Evolutionary conservation across 2,329 filamentous ascomycete species (phyloP), one percentile per base, ranked within the genome.

Genomic region (Onygenales sp.): DNA sequence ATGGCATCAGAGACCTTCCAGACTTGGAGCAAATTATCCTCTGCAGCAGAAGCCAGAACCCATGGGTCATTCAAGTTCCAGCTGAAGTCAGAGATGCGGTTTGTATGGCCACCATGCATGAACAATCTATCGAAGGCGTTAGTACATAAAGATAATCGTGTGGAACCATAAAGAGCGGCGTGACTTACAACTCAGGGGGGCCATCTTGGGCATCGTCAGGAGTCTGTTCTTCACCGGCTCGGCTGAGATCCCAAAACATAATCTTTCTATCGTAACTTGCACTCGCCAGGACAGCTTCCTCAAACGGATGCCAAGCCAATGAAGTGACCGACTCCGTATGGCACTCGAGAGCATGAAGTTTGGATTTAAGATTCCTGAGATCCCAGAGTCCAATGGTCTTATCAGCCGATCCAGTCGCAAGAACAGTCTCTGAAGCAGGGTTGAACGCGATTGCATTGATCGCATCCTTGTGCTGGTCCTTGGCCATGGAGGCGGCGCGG

Each of bases 51-150:
- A 69, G 90, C 91, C 60, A 98, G 87, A 52, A 96, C 82, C 94
- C 94, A 98, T 4, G 92, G 91, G 64, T 96, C 90, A 67, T 95
- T 95, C 61, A 84, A 83, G 71, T 98, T 98, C 92, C 92, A 98
- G 72, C 87, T 92, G 66, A 98, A 98, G 71, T 98, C 94, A 37
- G 88, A 90, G 57, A 98, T 83, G 60, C 94, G 87, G 72, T 96
- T 96, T 9, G 93, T 98, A 74, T 98, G 94, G 34, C 93, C 93
- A 56, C 93, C 93, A 65, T 98, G 93, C 91, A 98, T 97, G 73
- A 98, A 98, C 1, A 98, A 76, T 46, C 87, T 90, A 57, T 44
- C 42, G 10, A 39, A 46, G 34, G 47, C n/a, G 43, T 44, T 27
- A 39, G 40, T 11, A 54, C 21, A 34, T 40, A 32, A 10, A 47